Base-by-base conservation (phyloP, 257 asterid genomes). In the Nicotiana obtusifolia region DNA sequence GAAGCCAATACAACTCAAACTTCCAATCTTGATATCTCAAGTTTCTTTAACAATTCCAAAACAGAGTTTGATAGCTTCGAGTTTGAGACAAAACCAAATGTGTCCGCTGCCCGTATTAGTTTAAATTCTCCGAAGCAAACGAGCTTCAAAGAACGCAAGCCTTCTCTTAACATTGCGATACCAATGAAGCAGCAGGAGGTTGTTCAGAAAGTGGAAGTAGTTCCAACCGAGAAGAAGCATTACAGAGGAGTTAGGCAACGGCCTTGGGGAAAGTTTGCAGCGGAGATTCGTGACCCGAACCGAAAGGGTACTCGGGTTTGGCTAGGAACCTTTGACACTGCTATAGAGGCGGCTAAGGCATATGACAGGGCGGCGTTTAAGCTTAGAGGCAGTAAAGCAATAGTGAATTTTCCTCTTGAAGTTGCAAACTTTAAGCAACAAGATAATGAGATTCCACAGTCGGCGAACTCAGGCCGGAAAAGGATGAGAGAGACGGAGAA, bases 281-380 rank as follows among this genome's bases (percentile, higher is more conserved):
- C 95, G 13, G 97, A 91, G 90, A 92, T 92, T 22, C 92, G 97
- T 17, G 97, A 92, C 71, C 97, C 97, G 0, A 92, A 88, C 78
- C 80, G 89, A 78, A 91, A 91, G 65, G 97, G 97, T 7, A 84
- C 93, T 16, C 84, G 97, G 80, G 91, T 92, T 13, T 92, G 97
- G 97, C 90, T 92, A 33, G 97, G 97, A 9, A 92, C 97, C 11
- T 92, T 89, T 69, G 92, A 92, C 33, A 92, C 93, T 10, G 95
- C 91, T 30, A 57, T 92, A 41, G 97, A 91, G 76, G 95, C 97
- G 8, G 97, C 97, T 2, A 89, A 68, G 47, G 97, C 97, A 2
- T 92, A 92, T 79, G 97, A 92, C 17, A 87, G 92, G 83, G 97
- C 97, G 64, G 97, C 97, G 84, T 92, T 92, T 89, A 87, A 82